Base-by-base conservation (phyloP, 306 rosid species). In the Delonix regia region DNA sequence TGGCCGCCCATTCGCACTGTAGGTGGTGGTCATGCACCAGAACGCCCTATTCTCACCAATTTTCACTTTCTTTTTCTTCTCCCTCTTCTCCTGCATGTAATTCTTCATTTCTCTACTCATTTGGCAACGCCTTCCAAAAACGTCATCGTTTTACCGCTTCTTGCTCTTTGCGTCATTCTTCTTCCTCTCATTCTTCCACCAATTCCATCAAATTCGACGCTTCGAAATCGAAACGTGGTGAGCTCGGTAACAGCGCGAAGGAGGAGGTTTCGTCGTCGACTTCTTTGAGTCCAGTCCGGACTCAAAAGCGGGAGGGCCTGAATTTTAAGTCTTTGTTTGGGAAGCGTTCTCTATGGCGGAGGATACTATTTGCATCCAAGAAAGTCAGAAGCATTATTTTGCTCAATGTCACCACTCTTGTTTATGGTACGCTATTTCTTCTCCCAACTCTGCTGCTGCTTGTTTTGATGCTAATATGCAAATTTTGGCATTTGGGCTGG, bases 371-470 rank as follows among this genome's bases (percentile, higher is more conserved):
- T 72, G 84, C 92, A 0, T 89, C 94, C 47, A 87, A 78, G 83
- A 92, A 85, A 85, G 83, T 85, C 39, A 84, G 90, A 78, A 87
- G 93, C 87, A 82, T 92, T 48, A 73, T 92, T 77, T 73, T 92
- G 83, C 93, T 92, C 61, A 92, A 92, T 65, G 68, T 84, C 60
- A 74, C 88, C 60, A 78, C 97, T 24, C 21, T 89, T 11, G 80
- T 92, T 68, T 88, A 85, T 19, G 94, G 93, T 92, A 85, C 80
- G 78, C 60, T 49, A 19, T 13, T 21, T 62, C 28, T 14, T 16
- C 6, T 71, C 9, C 4, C 0, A 4, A 15, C 2, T 39, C 3
- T 4, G 34, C 42, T 11, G 47, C 30, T 1, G 22, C 38, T 53
- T 69, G 52, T 72, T 66, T 59, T 63, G 51, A n/a, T n/a, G n/a